Base-by-base conservation (phyloP, 2,329 filamentous ascomycete genomes). In the Botrytis medusae region DNA sequence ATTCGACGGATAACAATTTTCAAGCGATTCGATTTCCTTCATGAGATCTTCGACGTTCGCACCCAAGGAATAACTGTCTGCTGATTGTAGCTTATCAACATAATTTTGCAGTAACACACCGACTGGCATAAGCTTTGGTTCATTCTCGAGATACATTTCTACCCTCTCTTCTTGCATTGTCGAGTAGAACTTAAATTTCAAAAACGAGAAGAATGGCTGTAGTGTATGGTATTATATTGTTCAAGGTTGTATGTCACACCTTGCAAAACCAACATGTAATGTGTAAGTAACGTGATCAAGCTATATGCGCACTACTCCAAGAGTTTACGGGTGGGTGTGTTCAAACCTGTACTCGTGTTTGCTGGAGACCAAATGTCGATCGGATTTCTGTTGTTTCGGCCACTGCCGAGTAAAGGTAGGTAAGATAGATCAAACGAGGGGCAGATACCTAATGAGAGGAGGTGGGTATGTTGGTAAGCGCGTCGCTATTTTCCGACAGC, bases 1-100 rank as follows among this genome's bases (percentile, higher is more conserved):
- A n/a, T 69, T 72, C 14, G 51, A 68, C 51, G 71, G 46, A 72
- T 72, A 69, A 25, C 42, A 37, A 29, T 61, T 44, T 59, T 46
- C 71, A 42, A 72, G 51, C 12, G 48, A 25, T 72, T 72, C 64
- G 25, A 72, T 34, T 60, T 72, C 71, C 32, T 61, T 48, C 62
- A 68, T 46, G 16, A 69, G 22, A 42, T 69, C 71, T 68, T 72
- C 71, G 40, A 72, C 64, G 44, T 72, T 68, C 10, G 71, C 42
- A 14, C n/a, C 59, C 25, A 69, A 14, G 51, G 32, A 68, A 44
- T 32, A 16, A 51, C 14, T 59, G n/a, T 51, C 32, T 14, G 62
- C 60, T 44, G 54, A 46, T 46, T 40, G 59, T 32, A 72, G 62
- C 62, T 60, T 48, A 48, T 68, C 40, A 32, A 72, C 10, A 72